Evolutionary conservation across 2,329 filamentous ascomycete genomes (phyloP).

Genomic region (Cordyceps cicadae): DNA sequence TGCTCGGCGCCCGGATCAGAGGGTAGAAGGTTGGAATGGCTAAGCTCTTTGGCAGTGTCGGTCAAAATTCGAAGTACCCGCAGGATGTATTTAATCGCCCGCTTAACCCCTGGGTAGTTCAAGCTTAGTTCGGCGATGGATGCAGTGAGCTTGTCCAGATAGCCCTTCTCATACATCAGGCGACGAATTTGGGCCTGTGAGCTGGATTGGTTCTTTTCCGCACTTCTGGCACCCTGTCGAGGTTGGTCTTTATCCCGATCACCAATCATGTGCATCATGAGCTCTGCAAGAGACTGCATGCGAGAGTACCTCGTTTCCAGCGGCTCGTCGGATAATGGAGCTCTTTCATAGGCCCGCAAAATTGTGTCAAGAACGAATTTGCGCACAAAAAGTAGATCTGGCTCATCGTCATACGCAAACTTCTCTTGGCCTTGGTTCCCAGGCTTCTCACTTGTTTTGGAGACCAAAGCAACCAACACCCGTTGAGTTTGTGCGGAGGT

Average conservation of each 20-base stretch:
- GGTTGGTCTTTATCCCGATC: slow-evolving; percentile 59
- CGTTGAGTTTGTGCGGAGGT: slow-evolving; percentile 82
- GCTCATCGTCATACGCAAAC: slow-evolving; percentile 65
- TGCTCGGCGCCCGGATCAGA: slow-evolving; percentile 54
- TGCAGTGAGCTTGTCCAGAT: slow-evolving; percentile 76
- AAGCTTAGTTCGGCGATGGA: slow-evolving; percentile 94
- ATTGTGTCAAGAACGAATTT: slow-evolving; percentile 93
- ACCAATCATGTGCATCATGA: slow-evolving; percentile 87
- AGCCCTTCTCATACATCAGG: slow-evolving; percentile 98
- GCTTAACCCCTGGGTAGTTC: slow-evolving; percentile 86
- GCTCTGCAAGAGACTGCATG: slow-evolving; percentile 77
- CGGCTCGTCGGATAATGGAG: slow-evolving; percentile 66
- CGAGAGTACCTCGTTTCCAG: slow-evolving; percentile 81
- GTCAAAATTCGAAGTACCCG: slow-evolving; percentile 82
- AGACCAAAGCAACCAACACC: slow-evolving; percentile 77
- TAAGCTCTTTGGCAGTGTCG: slow-evolving; percentile 77
- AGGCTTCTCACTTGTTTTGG: slow-evolving; percentile 74
- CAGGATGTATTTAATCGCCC: slow-evolving; percentile 92
- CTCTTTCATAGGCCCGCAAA: slow-evolving; percentile 85
- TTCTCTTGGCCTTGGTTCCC: slow-evolving; percentile 48
- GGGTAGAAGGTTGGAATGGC: slow-evolving; percentile 69
- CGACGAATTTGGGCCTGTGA: slow-evolving; percentile 81
- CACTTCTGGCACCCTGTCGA: slow-evolving; percentile 31
- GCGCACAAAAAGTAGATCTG: slow-evolving; percentile 82
- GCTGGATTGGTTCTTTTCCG: slow-evolving; percentile 33